Percentiles rank a stretch among this genome's conserved stretches.
phyloP scores from a whole-genome alignment of 495 filamentous ascomycete genomes.

The Hypoxylon cercidicola region DNA sequence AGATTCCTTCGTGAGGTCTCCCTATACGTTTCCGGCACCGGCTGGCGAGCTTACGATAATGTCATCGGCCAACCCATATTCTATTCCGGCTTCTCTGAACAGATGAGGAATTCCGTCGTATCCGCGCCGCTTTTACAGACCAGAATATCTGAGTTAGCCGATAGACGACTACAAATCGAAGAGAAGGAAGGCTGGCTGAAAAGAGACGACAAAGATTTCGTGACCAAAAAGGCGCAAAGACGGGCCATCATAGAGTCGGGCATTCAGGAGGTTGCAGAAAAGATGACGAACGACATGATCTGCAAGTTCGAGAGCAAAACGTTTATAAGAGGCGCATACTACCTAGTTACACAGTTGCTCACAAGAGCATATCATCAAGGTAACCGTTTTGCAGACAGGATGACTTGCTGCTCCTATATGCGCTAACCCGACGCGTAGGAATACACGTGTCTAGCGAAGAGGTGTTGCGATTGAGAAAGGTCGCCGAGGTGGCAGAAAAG shows the following conservation, averaged over 20 bases:
- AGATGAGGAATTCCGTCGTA: constrained; percentile 82
- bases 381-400: constrained; percentile 5
- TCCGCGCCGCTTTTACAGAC: constrained; percentile 76
- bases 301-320: constrained; percentile 97
- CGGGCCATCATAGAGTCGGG: constrained; percentile 65
- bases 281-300: constrained; percentile 93
- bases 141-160: constrained; percentile 81
- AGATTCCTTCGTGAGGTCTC: constrained; percentile 93
- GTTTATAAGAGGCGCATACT: constrained; percentile 93
- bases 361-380: constrained; percentile 96
- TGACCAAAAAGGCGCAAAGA: constrained; percentile 69
- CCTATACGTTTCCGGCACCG: constrained; percentile 86
- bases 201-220: constrained; percentile 62
- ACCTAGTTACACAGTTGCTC: constrained; percentile 84
- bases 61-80: constrained; percentile 92
- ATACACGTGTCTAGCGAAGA: constrained; percentile 97
- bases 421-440: constrained; percentile 31
- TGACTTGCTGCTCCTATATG: neutral
- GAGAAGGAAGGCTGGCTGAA: constrained; percentile 76
- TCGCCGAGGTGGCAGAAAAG: constrained; percentile 81
- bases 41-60: constrained; percentile 93
- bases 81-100: constrained; percentile 89
- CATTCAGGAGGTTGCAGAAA: constrained; percentile 78
- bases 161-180: constrained; percentile 76
- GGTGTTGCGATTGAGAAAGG: constrained; percentile 79